Conservation (phyloP, 768 basidiomycete species). For the Coprinopsis strossmayeri region DNA sequence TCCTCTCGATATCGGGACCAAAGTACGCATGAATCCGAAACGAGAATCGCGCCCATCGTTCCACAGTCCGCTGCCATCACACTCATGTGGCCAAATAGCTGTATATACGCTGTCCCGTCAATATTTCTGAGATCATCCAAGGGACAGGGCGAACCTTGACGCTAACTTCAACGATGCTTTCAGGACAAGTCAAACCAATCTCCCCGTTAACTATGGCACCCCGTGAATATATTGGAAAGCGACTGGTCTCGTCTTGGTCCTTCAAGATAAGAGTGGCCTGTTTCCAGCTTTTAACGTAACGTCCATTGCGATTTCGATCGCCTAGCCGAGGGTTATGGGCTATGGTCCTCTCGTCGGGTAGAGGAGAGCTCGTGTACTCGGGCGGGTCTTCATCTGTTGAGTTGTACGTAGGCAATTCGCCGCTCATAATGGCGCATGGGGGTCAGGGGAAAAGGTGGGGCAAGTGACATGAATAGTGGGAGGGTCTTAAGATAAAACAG, state of each 20-base stretch:
- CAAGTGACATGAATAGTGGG: no score
- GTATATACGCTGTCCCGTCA: not conserved
- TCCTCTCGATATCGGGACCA: slow-evolving; percentile 26
- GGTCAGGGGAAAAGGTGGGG: not conserved
- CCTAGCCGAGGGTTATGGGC: slow-evolving; percentile 30
- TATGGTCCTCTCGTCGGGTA: slow-evolving; percentile 28
- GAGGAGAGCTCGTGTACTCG: slow-evolving; percentile 28
- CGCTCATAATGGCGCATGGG: slow-evolving; percentile 12
- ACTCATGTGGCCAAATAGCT: slow-evolving; percentile 31
- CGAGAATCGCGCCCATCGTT: slow-evolving; percentile 19
- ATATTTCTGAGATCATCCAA: no score
- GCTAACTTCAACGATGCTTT: slow-evolving; percentile 25
- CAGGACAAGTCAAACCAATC: slow-evolving; percentile 24
- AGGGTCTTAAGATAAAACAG: not conserved
- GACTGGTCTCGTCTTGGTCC: slow-evolving; percentile 26
- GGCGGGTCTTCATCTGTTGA: slow-evolving; percentile 13
- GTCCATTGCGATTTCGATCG: slow-evolving; percentile 15
- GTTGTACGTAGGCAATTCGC: slow-evolving; percentile 2
- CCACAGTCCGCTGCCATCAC: slow-evolving; percentile 31
- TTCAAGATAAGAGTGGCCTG: slow-evolving; percentile 30
- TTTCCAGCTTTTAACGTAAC: slow-evolving; percentile 25
- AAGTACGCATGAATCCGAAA: slow-evolving; percentile 22
- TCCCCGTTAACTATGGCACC: slow-evolving; percentile 28
- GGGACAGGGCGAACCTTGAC: slow-evolving; percentile 26
- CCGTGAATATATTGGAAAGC: slow-evolving; percentile 29